A percentile compares a stretch with the other conserved stretches of the same genome.
Conservation (phyloP, 306 rosid species). For the Spatholobus suberectus region DNA sequence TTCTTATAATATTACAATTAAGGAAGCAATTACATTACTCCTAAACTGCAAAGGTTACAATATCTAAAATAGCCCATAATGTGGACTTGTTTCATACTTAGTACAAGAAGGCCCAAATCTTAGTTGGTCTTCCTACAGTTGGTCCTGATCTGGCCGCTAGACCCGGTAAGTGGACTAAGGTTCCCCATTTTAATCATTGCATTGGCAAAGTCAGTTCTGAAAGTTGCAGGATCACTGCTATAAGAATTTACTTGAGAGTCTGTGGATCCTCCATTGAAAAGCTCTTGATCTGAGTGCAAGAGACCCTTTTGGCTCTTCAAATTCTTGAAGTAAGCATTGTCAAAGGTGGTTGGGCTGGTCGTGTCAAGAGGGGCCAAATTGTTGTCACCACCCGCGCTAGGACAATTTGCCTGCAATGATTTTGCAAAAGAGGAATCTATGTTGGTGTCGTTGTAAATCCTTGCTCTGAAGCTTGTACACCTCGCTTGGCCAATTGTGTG, state of each 20-base stretch:
- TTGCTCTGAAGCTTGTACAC: constrained; percentile 49
- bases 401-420: constrained; percentile 53
- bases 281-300: constrained; percentile 69
- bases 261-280: constrained; percentile 62
- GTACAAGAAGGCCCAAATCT: constrained; percentile 1
- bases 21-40: constrained; percentile 1
- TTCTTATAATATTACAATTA: not conserved
- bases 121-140: constrained; percentile 58
- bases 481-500: constrained; percentile 69
- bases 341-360: constrained; percentile 47
- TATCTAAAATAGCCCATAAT: not conserved
- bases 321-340: constrained; percentile 66
- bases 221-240: constrained; percentile 31
- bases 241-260: constrained; percentile 56
- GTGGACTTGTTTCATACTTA: not conserved
- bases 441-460: constrained; percentile 70
- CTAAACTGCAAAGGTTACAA: not conserved
- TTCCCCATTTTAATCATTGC: constrained; percentile 73
- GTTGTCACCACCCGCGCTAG: constrained; percentile 55
- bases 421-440: constrained; percentile 57
- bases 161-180: constrained; percentile 67
- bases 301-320: constrained; percentile 59
- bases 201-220: constrained; percentile 59
- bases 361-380: constrained; percentile 58
- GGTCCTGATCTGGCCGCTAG: constrained; percentile 64